Base-by-base conservation (phyloP, 1,284 basidiomycete genomes). In the Rhodotorula sp. region DNA sequence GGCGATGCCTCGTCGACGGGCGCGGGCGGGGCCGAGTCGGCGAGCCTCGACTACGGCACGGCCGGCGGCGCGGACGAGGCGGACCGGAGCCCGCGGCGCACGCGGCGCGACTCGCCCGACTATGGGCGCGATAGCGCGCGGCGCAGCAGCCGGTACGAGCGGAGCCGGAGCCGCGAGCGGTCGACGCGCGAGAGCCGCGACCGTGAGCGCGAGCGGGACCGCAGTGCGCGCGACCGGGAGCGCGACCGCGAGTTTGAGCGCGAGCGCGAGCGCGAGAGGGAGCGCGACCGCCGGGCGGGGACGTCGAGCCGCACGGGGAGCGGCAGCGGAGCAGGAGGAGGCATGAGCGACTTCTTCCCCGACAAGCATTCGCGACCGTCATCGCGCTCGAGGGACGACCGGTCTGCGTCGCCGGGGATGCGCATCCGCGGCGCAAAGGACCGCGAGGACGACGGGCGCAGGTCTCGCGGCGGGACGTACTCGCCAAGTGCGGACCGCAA, bases 1-100 rank as follows among this genome's bases (percentile, higher is more conserved):
- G 87, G 87, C 19, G 90, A 90, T 78, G 89, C 88, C 2, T 88
- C 89, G 69, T 89, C 89, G 53, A 89, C 90, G 13, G 90, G 19
- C 0, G 55, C 25, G 1, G 70, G 91, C 77, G 90, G 90, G n/a
- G 34, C 34, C 34, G 34, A 34, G 34, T 34, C 34, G 34, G 34
- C 34, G 34, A 34, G 34, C 34, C 81, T 92, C 78, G 91, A 92
- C 79, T 92, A 74, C 45, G 73, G 73, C 25, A 70, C 58, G 16
- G 66, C 65, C 12, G 67, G 62, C 34, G 65, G 62, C 25, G 60
- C 50, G 27, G 61, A 45, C 17, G 64, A 54, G 14, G 42, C 48
- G 23, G 64, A 66, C 49, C 27, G 46, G 46, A 50, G 55, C 46
- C 45, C 62, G 49, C 14, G 49, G n/a, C 50, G 56, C 21, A 27